These are phyloP conservation scores for Verticillium nonalfalfae DNA, from an alignment of 2,329 filamentous ascomycete species.

Conservation along the genomic window DNA sequence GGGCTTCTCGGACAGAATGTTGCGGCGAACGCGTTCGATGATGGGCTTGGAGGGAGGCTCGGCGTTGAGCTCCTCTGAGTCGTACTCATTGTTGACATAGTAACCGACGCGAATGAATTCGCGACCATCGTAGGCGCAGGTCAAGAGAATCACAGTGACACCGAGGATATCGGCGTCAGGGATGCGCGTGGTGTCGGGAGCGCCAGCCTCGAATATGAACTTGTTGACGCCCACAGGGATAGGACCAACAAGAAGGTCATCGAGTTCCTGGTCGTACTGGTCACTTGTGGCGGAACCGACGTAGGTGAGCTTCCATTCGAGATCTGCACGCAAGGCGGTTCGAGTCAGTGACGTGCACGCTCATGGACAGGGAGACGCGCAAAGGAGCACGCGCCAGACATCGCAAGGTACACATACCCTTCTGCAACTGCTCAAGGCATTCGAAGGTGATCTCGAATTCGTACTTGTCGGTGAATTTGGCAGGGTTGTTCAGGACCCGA, in stretches of 20 bases:
- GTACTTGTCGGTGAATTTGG: conserved; percentile 86
- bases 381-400: not conserved
- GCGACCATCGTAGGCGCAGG: conserved; percentile 90
- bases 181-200: conserved; percentile 84
- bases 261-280: conserved; percentile 97
- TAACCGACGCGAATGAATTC: conserved; percentile 98
- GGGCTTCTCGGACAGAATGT: conserved; percentile 94
- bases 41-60: conserved; percentile 90
- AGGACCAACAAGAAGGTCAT: conserved; percentile 93
- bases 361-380: not conserved
- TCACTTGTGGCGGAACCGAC: conserved; percentile 96
- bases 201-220: conserved; percentile 93
- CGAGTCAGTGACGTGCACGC: not conserved
- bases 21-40: conserved; percentile 86
- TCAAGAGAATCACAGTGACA: conserved; percentile 93
- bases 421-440: conserved; percentile 89
- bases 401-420: conserved; percentile 50
- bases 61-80: conserved; percentile 78
- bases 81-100: conserved; percentile 99
- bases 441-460: conserved; percentile 99
- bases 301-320: conserved; percentile 99
- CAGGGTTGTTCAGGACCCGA: conserved; percentile 94
- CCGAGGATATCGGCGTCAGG: conserved; percentile 93
- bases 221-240: conserved; percentile 98
- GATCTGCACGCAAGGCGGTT: conserved; percentile 49